Evolutionary conservation across 106 monocot species (phyloP).

Genomic region (Alisma plantagoaquatica): DNA sequence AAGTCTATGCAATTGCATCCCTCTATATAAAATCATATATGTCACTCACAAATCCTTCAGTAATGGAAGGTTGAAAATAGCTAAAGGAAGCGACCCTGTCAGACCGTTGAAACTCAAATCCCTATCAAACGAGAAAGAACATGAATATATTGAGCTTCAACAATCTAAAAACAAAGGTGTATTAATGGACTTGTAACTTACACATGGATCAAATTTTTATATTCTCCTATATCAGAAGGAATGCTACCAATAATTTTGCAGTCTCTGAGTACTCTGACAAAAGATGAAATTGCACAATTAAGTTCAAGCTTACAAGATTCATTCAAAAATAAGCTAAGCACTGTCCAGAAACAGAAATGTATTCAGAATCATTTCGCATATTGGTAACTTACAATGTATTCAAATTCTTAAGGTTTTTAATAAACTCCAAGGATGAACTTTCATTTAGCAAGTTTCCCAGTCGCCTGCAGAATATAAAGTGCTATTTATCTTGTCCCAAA

Average conservation of each 20-base stretch:
- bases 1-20: not conserved
- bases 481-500: too few species aligned
- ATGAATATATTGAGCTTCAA: not conserved
- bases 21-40: not conserved
- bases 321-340: too few species aligned
- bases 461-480: conserved; percentile 3
- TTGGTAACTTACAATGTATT: conserved; percentile 11
- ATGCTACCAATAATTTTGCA: conserved; percentile 15
- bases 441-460: conserved; percentile 6
- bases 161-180: not conserved
- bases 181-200: conserved; percentile 20
- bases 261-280: conserved; percentile 15
- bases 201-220: conserved; percentile 16
- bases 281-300: not conserved
- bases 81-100: conserved; percentile 50
- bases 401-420: conserved; percentile 6
- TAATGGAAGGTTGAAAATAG: conserved; percentile 54
- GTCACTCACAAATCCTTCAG: conserved; percentile 44
- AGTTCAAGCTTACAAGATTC: too few species aligned
- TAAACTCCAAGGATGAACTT: conserved; percentile 14
- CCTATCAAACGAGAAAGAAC: conserved; percentile 18
- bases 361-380: not conserved
- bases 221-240: conserved; percentile 8
- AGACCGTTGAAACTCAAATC: conserved; percentile 96
- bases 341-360: too few species aligned